These are phyloP conservation scores for Whalleya microplaca DNA, from an alignment of 2,329 filamentous ascomycete genomes.

Conservation along the genomic window DNA sequence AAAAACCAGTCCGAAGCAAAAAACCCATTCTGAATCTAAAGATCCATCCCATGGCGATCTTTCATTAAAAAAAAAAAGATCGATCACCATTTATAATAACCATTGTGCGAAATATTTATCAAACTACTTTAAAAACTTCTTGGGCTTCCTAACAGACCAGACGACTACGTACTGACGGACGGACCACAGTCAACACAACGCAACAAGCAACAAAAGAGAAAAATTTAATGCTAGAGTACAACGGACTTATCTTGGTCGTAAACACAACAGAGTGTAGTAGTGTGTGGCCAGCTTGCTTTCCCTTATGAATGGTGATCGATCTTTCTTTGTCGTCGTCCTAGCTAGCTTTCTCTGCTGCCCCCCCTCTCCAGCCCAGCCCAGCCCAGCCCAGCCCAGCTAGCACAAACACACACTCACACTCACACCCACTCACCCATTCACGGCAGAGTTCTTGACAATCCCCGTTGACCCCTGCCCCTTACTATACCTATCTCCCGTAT, in stretches of 20 bases:
- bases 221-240: slow-evolving; percentile 32
- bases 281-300: too few species aligned
- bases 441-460: too few species aligned
- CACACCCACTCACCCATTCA: too few species aligned
- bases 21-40: too few species aligned
- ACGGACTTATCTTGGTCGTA: slow-evolving; percentile 12
- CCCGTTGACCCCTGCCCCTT: slow-evolving; percentile 1
- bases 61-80: too few species aligned
- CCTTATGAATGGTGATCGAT: too few species aligned
- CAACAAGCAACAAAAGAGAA: slow-evolving; percentile 26
- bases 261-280: slow-evolving; percentile 20
- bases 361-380: slow-evolving; percentile 1
- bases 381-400: neutral
- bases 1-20: too few species aligned
- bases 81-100: slow-evolving; percentile 8
- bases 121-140: too few species aligned
- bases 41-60: neutral
- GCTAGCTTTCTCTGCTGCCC: slow-evolving; percentile 18
- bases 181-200: too few species aligned
- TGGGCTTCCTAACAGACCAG: slow-evolving; percentile 5
- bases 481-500: slow-evolving; percentile 12
- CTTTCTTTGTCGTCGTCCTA: too few species aligned
- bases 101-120: slow-evolving; percentile 24
- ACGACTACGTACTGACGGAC: too few species aligned
- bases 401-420: too few species aligned